These are phyloP conservation scores for Carex pumila DNA, from an alignment of 176 grass and related monocot genomes.

Conservation along the genomic window DNA sequence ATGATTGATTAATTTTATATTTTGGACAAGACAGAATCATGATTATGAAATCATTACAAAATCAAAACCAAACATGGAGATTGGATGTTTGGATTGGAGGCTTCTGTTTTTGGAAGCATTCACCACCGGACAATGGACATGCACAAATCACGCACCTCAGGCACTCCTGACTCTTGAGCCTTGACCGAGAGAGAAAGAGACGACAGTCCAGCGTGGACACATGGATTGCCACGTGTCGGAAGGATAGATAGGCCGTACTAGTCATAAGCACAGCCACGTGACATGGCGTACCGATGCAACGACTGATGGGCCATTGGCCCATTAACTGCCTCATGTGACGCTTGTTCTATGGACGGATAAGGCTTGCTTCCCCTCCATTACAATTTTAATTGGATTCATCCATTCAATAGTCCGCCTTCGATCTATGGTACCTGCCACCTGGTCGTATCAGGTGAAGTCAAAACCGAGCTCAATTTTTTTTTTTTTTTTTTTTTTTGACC, in stretches of 20 bases:
- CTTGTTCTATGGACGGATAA: neutral
- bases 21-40: conserved; percentile 5
- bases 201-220: conserved; percentile 6
- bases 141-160: conserved; percentile 25
- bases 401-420: too few relatives aligned
- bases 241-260: neutral
- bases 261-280: conserved; percentile 31
- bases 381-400: too few relatives aligned
- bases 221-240: conserved; percentile 10
- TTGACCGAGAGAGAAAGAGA: neutral
- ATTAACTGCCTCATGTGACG: conserved; percentile 26
- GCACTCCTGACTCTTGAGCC: neutral
- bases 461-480: too few relatives aligned
- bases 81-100: neutral
- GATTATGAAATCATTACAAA: conserved; percentile 18
- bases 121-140: conserved; percentile 30
- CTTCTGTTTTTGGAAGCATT: conserved; percentile 18
- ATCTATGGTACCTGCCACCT: too few relatives aligned
- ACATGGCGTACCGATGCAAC: conserved; percentile 1
- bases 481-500: too few relatives aligned
- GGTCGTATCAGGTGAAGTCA: too few relatives aligned
- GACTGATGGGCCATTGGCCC: conserved; percentile 14
- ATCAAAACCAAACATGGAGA: conserved; percentile 18
- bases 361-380: too few relatives aligned
- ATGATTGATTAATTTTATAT: neutral